Conservation (phyloP, 2,329 filamentous ascomycete genomes). For the Botryotinia convoluta region DNA sequence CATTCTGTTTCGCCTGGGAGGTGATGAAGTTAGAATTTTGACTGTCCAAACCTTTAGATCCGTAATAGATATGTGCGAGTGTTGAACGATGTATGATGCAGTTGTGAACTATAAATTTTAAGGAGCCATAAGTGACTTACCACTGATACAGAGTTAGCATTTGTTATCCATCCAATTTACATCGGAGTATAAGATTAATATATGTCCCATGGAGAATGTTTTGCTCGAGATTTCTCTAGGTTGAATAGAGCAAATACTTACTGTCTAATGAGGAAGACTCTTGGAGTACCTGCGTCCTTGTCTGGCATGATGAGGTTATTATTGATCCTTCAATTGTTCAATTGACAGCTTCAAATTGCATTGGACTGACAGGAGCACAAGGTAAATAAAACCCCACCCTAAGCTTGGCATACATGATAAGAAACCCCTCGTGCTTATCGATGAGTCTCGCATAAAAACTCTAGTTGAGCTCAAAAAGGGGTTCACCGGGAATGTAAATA, state of each 20-base stretch:
- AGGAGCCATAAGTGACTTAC: conserved; percentile 15
- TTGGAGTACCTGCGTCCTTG: conserved; percentile 40
- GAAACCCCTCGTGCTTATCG: conserved; percentile 13
- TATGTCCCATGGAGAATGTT: background rate
- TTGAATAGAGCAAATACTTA: conserved; percentile 28
- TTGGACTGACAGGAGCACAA: background rate
- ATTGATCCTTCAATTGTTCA: background rate
- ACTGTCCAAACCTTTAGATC: background rate
- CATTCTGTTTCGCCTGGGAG: conserved; percentile 47
- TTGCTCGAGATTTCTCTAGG: background rate
- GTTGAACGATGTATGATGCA: background rate
- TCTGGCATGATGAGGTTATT: conserved; percentile 36
- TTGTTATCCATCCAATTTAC: background rate
- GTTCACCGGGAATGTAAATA: background rate
- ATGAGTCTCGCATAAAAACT: background rate
- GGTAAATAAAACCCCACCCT: conserved; percentile 3
- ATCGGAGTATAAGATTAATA: background rate
- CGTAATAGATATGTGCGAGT: too few relatives aligned
- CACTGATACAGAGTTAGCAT: conserved; percentile 17
- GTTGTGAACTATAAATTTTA: background rate
- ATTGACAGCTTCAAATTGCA: background rate
- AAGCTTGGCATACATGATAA: conserved; percentile 13
- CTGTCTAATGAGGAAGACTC: conserved; percentile 44
- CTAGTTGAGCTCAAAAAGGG: background rate
- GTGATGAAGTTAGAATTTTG: conserved; percentile 20